Conservation (phyloP, 176 grass and related monocot genomes). For the Poa pratensis region DNA sequence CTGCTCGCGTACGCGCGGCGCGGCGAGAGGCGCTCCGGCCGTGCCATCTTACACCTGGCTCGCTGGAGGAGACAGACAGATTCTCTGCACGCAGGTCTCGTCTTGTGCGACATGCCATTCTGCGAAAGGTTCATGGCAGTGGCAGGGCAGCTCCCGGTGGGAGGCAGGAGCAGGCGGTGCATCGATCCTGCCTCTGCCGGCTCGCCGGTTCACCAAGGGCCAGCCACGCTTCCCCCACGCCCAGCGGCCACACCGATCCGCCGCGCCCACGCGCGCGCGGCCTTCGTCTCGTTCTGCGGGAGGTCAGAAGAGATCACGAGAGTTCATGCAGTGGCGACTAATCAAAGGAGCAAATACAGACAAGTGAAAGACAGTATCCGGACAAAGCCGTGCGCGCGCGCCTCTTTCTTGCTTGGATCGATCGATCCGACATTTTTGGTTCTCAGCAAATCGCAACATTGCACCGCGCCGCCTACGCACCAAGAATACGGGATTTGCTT, state of each 20-base stretch:
- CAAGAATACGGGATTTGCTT: too few species aligned
- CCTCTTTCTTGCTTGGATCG: too few species aligned
- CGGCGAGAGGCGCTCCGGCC: neutral
- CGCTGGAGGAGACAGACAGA: neutral
- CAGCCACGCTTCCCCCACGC: neutral
- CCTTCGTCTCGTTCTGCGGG: neutral
- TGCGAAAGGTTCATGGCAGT: neutral
- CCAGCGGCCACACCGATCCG: neutral
- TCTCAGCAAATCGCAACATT: too few species aligned
- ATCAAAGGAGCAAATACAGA: neutral
- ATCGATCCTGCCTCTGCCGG: neutral
- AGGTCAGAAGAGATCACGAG: neutral
- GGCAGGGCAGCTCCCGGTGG: neutral
- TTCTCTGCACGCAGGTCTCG: neutral
- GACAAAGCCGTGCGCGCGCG: too few species aligned
- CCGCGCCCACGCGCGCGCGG: neutral
- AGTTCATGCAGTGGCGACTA: neutral
- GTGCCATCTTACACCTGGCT: neutral
- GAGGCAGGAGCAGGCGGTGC: neutral
- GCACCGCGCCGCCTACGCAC: too few species aligned
- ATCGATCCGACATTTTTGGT: too few species aligned
- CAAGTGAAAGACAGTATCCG: neutral
- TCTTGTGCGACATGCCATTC: neutral
- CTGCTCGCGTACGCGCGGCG: neutral
- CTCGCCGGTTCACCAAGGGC: neutral